Percentiles rank a stretch among this genome's conserved stretches.
Evolutionary conservation across 148 eudicot species (phyloP).

Genomic region (Amaranthus cruentus): DNA sequence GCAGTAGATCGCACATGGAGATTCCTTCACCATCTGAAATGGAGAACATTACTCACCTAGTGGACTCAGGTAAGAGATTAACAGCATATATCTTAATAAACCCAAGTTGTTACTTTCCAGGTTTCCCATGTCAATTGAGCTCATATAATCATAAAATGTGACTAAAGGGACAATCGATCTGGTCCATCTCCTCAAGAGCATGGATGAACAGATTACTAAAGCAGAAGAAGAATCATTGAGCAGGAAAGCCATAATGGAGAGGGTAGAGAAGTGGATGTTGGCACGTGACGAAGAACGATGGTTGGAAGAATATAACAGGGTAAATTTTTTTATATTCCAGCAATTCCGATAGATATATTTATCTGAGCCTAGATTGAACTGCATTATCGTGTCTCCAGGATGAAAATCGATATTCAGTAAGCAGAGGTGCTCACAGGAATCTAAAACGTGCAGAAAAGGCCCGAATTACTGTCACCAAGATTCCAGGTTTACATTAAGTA

Average conservation of each 20-base stretch:
- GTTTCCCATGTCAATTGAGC: neutral
- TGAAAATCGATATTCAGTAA: constrained; percentile 92
- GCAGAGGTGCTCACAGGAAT: constrained; percentile 94
- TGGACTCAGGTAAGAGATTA: constrained; percentile 53
- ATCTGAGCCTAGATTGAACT: neutral
- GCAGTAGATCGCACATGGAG: constrained; percentile 88
- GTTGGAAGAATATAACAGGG: constrained; percentile 92
- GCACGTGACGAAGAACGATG: constrained; percentile 91
- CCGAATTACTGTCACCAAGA: constrained; percentile 76
- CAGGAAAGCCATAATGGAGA: constrained; percentile 85
- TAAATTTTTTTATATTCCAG: constrained; percentile 20
- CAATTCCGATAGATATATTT: neutral
- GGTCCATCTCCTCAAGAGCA: constrained; percentile 70
- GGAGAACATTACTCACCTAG: constrained; percentile 58
- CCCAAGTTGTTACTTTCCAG: neutral
- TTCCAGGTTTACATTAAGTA: constrained; percentile 51
- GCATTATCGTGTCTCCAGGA: constrained; percentile 46
- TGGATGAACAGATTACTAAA: constrained; percentile 77
- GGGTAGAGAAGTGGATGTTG: constrained; percentile 88
- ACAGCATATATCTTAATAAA: constrained; percentile 19
- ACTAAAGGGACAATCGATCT: constrained; percentile 75
- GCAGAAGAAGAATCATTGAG: constrained; percentile 89
- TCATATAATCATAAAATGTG: constrained; percentile 8
- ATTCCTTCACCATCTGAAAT: constrained; percentile 67
- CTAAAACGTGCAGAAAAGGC: constrained; percentile 94